phyloP scores from a whole-genome alignment of 192 early-diverging fungal species.

The Backusella psychrophila region DNA sequence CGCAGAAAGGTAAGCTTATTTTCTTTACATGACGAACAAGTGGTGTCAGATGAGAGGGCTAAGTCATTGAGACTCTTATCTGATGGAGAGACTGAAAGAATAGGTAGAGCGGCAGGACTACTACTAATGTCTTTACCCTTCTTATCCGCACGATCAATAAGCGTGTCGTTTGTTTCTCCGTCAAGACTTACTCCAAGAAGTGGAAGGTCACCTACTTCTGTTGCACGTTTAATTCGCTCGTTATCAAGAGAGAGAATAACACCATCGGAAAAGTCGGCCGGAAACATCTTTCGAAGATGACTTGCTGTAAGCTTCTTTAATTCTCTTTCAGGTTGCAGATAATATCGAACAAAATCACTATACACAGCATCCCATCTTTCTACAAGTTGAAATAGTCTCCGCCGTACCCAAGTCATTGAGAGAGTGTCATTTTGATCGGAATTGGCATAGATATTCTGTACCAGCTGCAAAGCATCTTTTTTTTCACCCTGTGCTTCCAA shows the following conservation, averaged over 20 bases:
- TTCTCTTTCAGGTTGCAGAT: slow-evolving; percentile 82
- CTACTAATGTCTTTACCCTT: background rate
- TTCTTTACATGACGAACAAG: background rate
- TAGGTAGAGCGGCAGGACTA: slow-evolving; percentile 15
- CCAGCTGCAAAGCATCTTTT: slow-evolving; percentile 76
- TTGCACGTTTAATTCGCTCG: slow-evolving; percentile 40
- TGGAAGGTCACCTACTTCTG: slow-evolving; percentile 46
- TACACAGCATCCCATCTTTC: slow-evolving; percentile 85
- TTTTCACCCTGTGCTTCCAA: slow-evolving; percentile 74
- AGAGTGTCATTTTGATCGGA: slow-evolving; percentile 77
- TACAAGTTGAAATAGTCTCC: slow-evolving; percentile 76
- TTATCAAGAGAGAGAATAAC: slow-evolving; percentile 15
- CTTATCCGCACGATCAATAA: background rate
- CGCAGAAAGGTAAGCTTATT: slow-evolving; percentile 5
- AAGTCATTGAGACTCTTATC: background rate
- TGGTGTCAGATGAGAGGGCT: background rate
- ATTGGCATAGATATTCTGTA: slow-evolving; percentile 82
- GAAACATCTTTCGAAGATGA: slow-evolving; percentile 65
- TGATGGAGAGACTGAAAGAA: slow-evolving; percentile 37
- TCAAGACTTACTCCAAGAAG: slow-evolving; percentile 40
- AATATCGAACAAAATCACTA: slow-evolving; percentile 70
- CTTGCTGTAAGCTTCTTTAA: slow-evolving; percentile 60
- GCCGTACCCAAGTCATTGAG: slow-evolving; percentile 76
- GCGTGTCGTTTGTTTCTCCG: slow-evolving; percentile 1
- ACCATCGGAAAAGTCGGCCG: slow-evolving; percentile 25